Conservation (phyloP, 1,284 basidiomycete species). For the Phlebopus sp. region DNA sequence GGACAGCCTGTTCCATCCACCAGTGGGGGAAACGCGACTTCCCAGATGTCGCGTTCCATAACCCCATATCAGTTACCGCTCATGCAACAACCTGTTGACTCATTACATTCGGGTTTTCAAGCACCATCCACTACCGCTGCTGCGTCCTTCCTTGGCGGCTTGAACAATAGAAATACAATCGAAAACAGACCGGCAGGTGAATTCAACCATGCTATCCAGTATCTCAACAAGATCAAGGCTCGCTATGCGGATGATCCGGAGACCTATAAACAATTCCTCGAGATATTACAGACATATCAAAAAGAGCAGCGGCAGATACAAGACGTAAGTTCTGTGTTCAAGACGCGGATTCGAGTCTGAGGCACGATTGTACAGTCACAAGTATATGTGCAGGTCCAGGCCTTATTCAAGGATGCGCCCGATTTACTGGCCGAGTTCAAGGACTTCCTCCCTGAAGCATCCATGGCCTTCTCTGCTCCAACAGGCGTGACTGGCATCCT, state of each 20-base stretch:
- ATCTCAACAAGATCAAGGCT: conserved; percentile 98
- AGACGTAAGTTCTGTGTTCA: conserved; percentile 60
- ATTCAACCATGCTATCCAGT: conserved; percentile 98
- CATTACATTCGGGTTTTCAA: conserved; percentile 39
- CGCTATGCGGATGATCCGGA: conserved; percentile 90
- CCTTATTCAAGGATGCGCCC: conserved; percentile 89
- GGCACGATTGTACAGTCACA: conserved; percentile 45
- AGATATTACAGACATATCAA: conserved; percentile 97
- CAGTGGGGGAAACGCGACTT: conserved; percentile 20
- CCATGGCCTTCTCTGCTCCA: conserved; percentile 36
- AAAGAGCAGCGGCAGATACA: conserved; percentile 88
- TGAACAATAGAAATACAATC: conserved; percentile 43
- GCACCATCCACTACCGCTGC: conserved; percentile 44
- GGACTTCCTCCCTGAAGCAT: conserved; percentile 85
- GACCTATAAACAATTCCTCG: conserved; percentile 97
- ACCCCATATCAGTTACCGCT: conserved; percentile 43
- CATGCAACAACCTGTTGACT: conserved; percentile 36
- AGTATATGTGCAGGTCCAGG: conserved; percentile 91
- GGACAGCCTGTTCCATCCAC: conserved; percentile 12
- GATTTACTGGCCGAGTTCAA: conserved; percentile 96
- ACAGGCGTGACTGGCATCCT: conserved; percentile 40
- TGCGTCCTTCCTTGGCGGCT: conserved; percentile 57
- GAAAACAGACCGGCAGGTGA: conserved; percentile 59
- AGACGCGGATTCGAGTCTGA: conserved; percentile 12
- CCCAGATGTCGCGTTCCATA: conserved; percentile 37